Evolutionary conservation across 2,329 filamentous ascomycete species (phyloP), one percentile per base, ranked within the genome.

Genomic region (Alternaria tenuissima): DNA sequence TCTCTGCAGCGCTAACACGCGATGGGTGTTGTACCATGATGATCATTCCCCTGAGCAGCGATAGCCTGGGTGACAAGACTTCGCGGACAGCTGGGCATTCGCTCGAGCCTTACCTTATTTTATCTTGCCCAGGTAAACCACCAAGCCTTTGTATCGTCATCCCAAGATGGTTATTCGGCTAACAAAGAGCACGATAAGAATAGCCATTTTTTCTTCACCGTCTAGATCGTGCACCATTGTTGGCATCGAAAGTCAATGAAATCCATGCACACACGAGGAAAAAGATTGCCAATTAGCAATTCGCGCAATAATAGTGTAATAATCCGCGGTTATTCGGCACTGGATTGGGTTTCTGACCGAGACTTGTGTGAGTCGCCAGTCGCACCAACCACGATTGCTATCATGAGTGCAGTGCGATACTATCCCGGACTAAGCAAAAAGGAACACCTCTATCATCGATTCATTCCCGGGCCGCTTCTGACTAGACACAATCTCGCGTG

Each of bases 81-180:
- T 41, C n/a, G 36, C 11, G 49, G 36, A 52, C 34, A 41, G 34
- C 49, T 52, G 22, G 49, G 49, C 49, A 38, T 41, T 52, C 49
- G 49, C 36, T 41, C 49, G 36, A 52, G 34, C 49, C 49, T 52
- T 52, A 39, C 36, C 49, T 52, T 41, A 52, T 49, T 49, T 49
- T 12, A 34, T 38, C 36, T 26, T 26, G 49, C 34, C 32, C 48
- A 52, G 34, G 34, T 52, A 38, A 34, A 49, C 46, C 46, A 49
- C 46, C 46, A 49, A 49, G 46, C 32, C 30, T 49, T 16, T 49
- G 32, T 49, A 49, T 49, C 46, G 30, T 49, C 30, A 26, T 49
- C 20, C 46, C 30, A 49, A 49, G 46, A 49, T 36, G 38, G 16
- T 14, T 26, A 7, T 34, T 32, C 30, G 32, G 46, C 22, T 32